These are phyloP conservation scores for Phyllosticta citribraziliensis DNA, from an alignment of 2,329 filamentous ascomycete genomes.

Conservation along the genomic window DNA sequence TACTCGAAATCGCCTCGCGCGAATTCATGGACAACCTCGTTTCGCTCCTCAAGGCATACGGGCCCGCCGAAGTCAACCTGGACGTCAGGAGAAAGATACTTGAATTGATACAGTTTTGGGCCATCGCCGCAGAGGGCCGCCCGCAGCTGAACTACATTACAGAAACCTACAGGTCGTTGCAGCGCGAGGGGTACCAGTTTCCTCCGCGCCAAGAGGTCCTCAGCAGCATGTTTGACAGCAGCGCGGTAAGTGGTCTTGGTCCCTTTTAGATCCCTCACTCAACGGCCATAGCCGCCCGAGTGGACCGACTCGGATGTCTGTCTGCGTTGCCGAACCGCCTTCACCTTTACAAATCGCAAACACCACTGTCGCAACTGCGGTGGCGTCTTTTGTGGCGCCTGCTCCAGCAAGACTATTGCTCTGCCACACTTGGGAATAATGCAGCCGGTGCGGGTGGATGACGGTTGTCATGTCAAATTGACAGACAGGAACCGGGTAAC, in stretches of 20 bases:
- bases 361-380: constrained; percentile 98
- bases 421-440: constrained; percentile 88
- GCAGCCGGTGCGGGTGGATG: constrained; percentile 85
- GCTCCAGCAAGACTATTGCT: constrained; percentile 79
- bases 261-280: background rate
- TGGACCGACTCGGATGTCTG: constrained; percentile 98
- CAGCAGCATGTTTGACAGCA: constrained; percentile 98
- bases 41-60: constrained; percentile 76
- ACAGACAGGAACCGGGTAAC: constrained; percentile 56
- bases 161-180: constrained; percentile 74
- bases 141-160: constrained; percentile 76
- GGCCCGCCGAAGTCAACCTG: constrained; percentile 62
- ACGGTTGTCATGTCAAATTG: constrained; percentile 86
- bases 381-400: constrained; percentile 93
- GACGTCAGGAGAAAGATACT: constrained; percentile 86
- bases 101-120: constrained; percentile 89
- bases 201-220: constrained; percentile 77
- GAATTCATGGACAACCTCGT: constrained; percentile 98
- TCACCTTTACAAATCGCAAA: constrained; percentile 96
- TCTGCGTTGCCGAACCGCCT: constrained; percentile 91
- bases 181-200: constrained; percentile 79
- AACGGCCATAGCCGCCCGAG: constrained; percentile 63
- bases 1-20: constrained; percentile 86
- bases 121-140: constrained; percentile 75
- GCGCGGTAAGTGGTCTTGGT: constrained; percentile 54